Percentiles rank a stretch among this genome's conserved stretches.
Conservation (phyloP, 176 grass and related monocot genomes). For the Pharus latifolius region DNA sequence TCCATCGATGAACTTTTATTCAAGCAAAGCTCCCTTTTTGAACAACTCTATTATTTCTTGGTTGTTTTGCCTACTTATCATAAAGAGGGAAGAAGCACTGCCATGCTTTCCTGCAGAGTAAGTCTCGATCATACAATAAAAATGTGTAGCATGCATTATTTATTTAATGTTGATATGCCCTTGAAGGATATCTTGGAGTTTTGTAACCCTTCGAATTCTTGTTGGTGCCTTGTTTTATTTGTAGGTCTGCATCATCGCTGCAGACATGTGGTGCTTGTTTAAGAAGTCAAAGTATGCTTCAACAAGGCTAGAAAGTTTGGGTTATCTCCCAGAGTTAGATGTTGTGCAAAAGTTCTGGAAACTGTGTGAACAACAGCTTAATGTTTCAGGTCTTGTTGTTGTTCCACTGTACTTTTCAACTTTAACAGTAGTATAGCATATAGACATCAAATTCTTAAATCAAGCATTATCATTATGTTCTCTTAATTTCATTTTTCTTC, state of each 20-base stretch:
- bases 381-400: slow-evolving; percentile 61
- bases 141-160: not conserved
- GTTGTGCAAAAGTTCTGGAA: slow-evolving; percentile 88
- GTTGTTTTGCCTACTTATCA: slow-evolving; percentile 56
- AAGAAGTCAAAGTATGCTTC: slow-evolving; percentile 82
- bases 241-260: slow-evolving; percentile 76
- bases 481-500: not conserved
- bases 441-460: not conserved
- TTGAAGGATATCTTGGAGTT: not conserved
- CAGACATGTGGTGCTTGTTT: slow-evolving; percentile 96
- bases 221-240: slow-evolving; percentile 8
- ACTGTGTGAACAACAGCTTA: slow-evolving; percentile 76
- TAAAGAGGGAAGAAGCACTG: slow-evolving; percentile 65
- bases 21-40: slow-evolving; percentile 63
- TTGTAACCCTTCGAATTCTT: slow-evolving; percentile 7
- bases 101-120: slow-evolving; percentile 84
- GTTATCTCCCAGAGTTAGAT: slow-evolving; percentile 62
- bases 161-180: not conserved
- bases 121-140: slow-evolving; percentile 15
- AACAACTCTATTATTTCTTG: slow-evolving; percentile 69
- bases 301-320: slow-evolving; percentile 68
- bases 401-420: not conserved
- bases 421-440: not conserved
- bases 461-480: slow-evolving; percentile 2
- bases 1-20: slow-evolving; percentile 58